Base-by-base conservation (phyloP, 192 early-diverging fungal species). In the Coemansia sp. region DNA sequence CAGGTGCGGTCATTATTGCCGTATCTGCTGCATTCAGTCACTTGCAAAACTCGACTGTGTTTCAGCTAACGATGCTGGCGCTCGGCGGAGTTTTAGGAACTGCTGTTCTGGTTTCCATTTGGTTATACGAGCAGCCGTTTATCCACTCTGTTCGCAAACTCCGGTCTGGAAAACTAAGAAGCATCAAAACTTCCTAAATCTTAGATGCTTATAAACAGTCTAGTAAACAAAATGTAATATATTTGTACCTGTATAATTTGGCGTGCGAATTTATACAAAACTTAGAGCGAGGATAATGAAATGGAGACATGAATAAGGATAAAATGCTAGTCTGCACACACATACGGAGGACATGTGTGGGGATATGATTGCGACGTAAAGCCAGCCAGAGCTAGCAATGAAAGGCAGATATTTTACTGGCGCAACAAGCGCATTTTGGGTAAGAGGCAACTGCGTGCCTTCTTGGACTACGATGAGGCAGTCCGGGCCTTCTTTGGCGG, bases 401-500 rank as follows among this genome's bases (percentile, higher is more conserved):
- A 15, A 15, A 43, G 15, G 12, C 15, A 15, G 2, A 15, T 43
- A 15, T 43, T 37, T 15, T 29, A 29, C 32, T 17, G 37, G n/a
- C 37, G 55, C 37, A 57, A 57, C 29, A 37, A 57, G n/a, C 27
- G 32, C 55, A 37, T 29, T 12, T 57, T n/a, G 19, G 19, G 55
- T 15, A 4, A 57, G 37, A 21, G 55, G 7, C 7, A 8, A 22
- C 2, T 6, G n/a, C 50, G 43, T 19, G 47, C 47, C 19, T 19
- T 19, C 47, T 21, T 41, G 62, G 3, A 55, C 49, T 43, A 80
- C 9, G 68, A 60, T 22, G 69, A 71, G n/a, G 72, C 66, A 0
- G 78, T 81, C 35, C 70, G 63, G 22, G 78, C 72, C 72, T 81
- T 81, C 58, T 81, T 81, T 15, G 78, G 72, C 14, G 78, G 78